Evolutionary conservation across 2,329 filamentous ascomycete genomes (phyloP), one percentile per base, ranked within the genome.

Genomic region (Ophiocordyceps camponoti-floridani): DNA sequence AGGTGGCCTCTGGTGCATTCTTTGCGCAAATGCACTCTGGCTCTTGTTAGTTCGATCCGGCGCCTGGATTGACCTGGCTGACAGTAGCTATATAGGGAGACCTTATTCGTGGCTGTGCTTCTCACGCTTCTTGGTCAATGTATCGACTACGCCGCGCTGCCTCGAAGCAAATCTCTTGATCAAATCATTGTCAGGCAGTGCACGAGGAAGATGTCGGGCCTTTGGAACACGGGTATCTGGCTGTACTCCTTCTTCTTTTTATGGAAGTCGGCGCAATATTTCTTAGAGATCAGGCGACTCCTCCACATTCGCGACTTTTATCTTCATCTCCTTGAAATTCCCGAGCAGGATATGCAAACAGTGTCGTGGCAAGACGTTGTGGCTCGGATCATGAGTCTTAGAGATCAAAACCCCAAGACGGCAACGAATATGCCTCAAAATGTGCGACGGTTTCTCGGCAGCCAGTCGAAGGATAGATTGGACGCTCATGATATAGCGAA

Each of bases 401-500:
- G 88, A 48, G 86, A 94, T 55, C 73, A 84, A 28, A 94, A 95
- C 53, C 78, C 88, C n/a, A 78, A 82, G 48, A 94, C 88, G 14
- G 73, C 74, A 10, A 68, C 62, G 10, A 74, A 72, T 47, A 64
- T 77, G 47, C 69, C 71, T 1, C 63, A 64, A 4, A 63, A 62
- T 6, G 63, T 75, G 47, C 68, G 72, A 3, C 65, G 62, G n/a
- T 77, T 68, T 51, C 70, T 89, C 49, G 83, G 84, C 41, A 87
- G 79, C 47, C 86, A 93, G 57, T 93, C 86, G 19, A 94, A 95
- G 59, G 86, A 96, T 62, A 75, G 89, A 49, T 79, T 98, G 53
- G 91, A 95, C 61, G 91, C 91, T 11, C 86, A 95, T 54, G 91
- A 95, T 56, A 96, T 98, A 58, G 91, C 91, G 7, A 98, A 96